Base-by-base conservation (phyloP, 1,139 yeast species). In the Tardiomyces depauwii region DNA sequence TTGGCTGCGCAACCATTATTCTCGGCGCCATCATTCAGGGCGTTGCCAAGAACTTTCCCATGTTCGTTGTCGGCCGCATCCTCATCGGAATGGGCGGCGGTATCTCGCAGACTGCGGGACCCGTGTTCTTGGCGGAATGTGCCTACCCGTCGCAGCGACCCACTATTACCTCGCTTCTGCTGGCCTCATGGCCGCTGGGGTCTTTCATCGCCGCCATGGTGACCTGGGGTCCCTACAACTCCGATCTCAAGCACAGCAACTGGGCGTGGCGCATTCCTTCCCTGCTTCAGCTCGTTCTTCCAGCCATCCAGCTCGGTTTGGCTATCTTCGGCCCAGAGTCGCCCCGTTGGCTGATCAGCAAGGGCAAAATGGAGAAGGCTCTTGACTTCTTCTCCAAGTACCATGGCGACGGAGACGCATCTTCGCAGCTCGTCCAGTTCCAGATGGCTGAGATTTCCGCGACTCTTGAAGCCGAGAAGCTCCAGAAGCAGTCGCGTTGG, bases 111-210 rank as follows among this genome's bases (percentile, higher is more conserved):
- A 74, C 88, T 14, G 77, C 78, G 50, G 76, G 83, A 40, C 85
- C 89, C 4, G 82, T 82, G 42, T 84, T 82, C 63, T 76, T 82
- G 48, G 73, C 85, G n/a, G 93, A 84, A 61, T 70, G 82, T 47
- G 72, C 84, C 18, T 84, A 89, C 45, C 72, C 76, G 54, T 67
- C 71, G 46, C 74, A 76, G 53, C 79, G 85, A 27, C 85, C 85
- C 51, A 59, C 66, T 23, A 62, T 76, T 39, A 74, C 76, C 19
- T 76, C 76, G 5, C 57, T 69, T 50, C 72, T 73, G n/a, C 62
- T 79, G 74, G 55, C 65, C 74, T 45, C 66, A 73, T 21, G 73
- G 78, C 66, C 73, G 73, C 49, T 64, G 73, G 45, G 79, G 45
- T 51, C n/a, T 27, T 63, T 13, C 70, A 63, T 2, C 61, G 76